Base-by-base conservation (phyloP, 805 yeast species). In the Starmerella vaccinii region DNA sequence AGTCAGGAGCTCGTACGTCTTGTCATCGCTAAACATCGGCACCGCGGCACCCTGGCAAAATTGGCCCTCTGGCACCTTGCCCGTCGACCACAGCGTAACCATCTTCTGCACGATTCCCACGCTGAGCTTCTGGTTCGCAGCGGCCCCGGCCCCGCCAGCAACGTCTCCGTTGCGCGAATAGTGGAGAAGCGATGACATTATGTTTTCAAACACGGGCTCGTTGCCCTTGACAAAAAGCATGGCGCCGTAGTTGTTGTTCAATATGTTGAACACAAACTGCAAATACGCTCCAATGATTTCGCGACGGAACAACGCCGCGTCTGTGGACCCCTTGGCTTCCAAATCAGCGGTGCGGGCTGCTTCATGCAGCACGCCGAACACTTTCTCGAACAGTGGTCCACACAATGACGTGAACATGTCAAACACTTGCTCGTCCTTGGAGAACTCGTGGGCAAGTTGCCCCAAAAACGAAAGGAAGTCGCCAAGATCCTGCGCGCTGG, bases 391-490 rank as follows among this genome's bases (percentile, higher is more conserved):
- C 46, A 89, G 72, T n/a, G 96, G 95, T 0, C 84, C 70, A 51
- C 87, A 64, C 53, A 92, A 69, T 50, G 81, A 80, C 60, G 83
- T 79, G 56, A 90, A 71, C 66, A 90, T 70, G 58, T 80, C 79
- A 65, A 84, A 87, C 49, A 88, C 78, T 40, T 73, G 75, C 39
- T 76, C 79, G 58, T 84, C 81, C 42, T 72, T 72, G 61, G 78
- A 76, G 67, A 82, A 87, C 57, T 74, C 76, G 64, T 90, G 97
- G 47, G 84, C 77, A 54, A 92, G 76, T 67, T 92, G 97, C 5
- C 95, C 89, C 54, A 92, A 68, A 64, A 92, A 90, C 35, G 90
- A 76, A 49, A 88, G 68, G 62, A 92, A 87, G 61, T 88, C 95
- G 34, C 76, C 74, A 63, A 90, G 69, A 64, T 89, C 96, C 48